Base-by-base conservation (phyloP, 768 basidiomycete genomes). In the Plicaturopsis crispa region DNA sequence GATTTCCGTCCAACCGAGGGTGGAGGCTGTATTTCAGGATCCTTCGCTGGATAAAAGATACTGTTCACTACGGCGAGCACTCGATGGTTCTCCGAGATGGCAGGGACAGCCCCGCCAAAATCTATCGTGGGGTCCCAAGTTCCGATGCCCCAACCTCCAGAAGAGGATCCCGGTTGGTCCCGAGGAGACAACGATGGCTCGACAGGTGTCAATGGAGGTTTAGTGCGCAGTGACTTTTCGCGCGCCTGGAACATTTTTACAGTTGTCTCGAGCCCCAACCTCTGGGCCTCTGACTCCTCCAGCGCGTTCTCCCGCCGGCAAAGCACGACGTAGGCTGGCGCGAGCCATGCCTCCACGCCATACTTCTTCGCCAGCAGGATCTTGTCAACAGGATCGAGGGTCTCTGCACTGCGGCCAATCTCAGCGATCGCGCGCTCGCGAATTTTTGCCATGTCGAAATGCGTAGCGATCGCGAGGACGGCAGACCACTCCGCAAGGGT, bases 401-500 rank as follows among this genome's bases (percentile, higher is more conserved):
- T 46, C 20, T 44, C 45, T 41, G 31, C 10, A 28, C 21, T 30
- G 2, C 34, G n/a, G 3, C 53, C 47, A 32, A 67, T 52, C 14
- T 52, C 52, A 5, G 38, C 19, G 42, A 70, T 59, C 1, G 66
- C 64, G 37, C 51, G 49, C 11, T 53, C 36, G 13, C 65, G 62
- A 5, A 66, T 52, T 8, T 48, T 41, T 38, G 62, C 56, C 43
- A 67, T 63, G 22, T 56, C 47, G 36, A 59, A 66, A 40, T 61
- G 59, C 11, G 63, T 59, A 2, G 69, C 54, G 31, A 70, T 62
- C 11, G 61, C 57, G 22, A 71, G 54, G 10, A 72, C 51, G n/a
- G 57, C 47, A n/a, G 62, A 48, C 63, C 66, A 69, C 17, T 61
- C 49, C 5, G 51, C 30, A 20, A 55, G 46, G 22, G 12, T 19